Conservation (phyloP, 2,329 filamentous ascomycete species). For the Purpureocillium lavendulum region DNA sequence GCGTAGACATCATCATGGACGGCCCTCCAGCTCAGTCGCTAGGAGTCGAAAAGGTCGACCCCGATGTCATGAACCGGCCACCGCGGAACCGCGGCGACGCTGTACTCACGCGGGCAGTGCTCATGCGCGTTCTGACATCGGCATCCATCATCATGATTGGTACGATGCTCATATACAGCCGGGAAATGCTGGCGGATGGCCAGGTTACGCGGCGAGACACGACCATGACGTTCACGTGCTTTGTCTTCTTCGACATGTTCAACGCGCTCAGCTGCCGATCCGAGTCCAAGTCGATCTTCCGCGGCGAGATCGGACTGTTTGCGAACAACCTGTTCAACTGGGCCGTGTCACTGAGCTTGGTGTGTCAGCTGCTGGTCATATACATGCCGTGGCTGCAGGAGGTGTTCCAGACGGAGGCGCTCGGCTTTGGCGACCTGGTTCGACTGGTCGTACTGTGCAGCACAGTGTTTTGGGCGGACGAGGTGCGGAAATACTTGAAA, state of each 20-base stretch:
- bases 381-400: slow-evolving; percentile 91
- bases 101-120: slow-evolving; percentile 77
- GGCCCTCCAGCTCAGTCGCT: slow-evolving; percentile 94
- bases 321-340: slow-evolving; percentile 95
- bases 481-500: slow-evolving; percentile 72
- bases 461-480: slow-evolving; percentile 91
- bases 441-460: slow-evolving; percentile 70
- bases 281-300: slow-evolving; percentile 79
- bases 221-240: slow-evolving; percentile 98
- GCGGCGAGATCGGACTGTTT: slow-evolving; percentile 75
- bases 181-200: slow-evolving; percentile 80
- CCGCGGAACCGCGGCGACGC: slow-evolving; percentile 78
- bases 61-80: slow-evolving; percentile 85
- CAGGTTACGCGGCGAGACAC: slow-evolving; percentile 87
- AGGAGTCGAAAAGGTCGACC: slow-evolving; percentile 90
- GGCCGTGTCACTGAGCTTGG: slow-evolving; percentile 75
- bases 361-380: slow-evolving; percentile 84
- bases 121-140: slow-evolving; percentile 79
- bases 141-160: slow-evolving; percentile 86
- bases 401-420: slow-evolving; percentile 89
- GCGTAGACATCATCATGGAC: slow-evolving; percentile 97
- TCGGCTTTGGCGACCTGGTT: slow-evolving; percentile 66
- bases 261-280: slow-evolving; percentile 91
- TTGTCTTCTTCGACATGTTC: slow-evolving; percentile 99
- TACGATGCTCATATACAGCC: slow-evolving; percentile 83